Evolutionary conservation across 2,329 filamentous ascomycete genomes (phyloP).

Genomic region (Fusarium poae): DNA sequence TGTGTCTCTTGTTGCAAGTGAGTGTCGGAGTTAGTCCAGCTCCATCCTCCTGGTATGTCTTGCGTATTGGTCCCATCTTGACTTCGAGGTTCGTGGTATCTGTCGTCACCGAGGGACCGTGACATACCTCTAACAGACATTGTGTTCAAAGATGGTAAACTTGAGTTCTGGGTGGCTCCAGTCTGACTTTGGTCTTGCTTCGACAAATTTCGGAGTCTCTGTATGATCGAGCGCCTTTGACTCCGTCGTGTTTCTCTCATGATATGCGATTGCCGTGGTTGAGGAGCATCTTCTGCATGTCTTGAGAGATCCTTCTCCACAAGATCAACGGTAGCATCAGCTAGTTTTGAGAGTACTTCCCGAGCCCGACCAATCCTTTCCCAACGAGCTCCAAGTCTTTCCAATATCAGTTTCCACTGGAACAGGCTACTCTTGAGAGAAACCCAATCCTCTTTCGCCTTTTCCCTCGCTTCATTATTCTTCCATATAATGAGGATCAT

Average conservation of each 20-base stretch:
- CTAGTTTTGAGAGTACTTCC: constrained; percentile 12
- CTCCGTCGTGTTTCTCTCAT: background rate
- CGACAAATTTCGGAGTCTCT: background rate
- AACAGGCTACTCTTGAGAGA: constrained; percentile 12
- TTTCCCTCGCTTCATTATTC: background rate
- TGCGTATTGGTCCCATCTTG: background rate
- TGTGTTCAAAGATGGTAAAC: fast-evolving
- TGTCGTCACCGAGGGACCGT: background rate
- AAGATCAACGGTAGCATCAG: constrained; percentile 19
- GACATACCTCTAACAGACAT: fast-evolving
- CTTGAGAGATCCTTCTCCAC: constrained; percentile 6
- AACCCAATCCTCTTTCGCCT: constrained; percentile 12
- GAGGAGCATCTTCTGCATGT: background rate
- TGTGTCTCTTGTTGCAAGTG: background rate
- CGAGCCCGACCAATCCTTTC: constrained; percentile 9
- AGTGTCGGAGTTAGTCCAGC: background rate
- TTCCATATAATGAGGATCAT: constrained; percentile 19
- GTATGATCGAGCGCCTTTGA: constrained; percentile 5
- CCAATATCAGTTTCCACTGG: constrained; percentile 11
- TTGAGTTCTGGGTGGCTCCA: fast-evolving
- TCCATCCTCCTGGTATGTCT: background rate
- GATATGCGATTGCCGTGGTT: background rate
- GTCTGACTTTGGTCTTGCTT: background rate
- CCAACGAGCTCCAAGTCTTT: background rate
- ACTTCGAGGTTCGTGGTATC: no score